Base-by-base conservation (phyloP, 2,329 filamentous ascomycete genomes). In the Epichloe hybrida region DNA sequence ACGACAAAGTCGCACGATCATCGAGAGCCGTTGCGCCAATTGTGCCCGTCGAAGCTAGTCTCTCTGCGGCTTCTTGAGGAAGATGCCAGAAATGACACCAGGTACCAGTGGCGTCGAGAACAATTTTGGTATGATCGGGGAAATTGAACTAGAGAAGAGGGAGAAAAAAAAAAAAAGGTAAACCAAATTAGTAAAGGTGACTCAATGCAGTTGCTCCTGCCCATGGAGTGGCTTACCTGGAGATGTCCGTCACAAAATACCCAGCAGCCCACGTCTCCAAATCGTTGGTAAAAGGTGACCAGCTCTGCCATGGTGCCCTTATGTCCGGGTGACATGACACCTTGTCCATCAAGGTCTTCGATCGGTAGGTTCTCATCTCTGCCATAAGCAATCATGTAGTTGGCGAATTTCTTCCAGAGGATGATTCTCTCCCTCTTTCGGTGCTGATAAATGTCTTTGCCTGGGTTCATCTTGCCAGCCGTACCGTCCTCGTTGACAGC, bases 61-160 rank as follows among this genome's bases (percentile, higher is more conserved):
- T 76, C 56, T 79, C 72, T 3, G 84, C 81, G 1, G 85, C 86
- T 52, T 84, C 79, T n/a, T 80, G 71, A 0, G 84, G 80, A 20
- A 90, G 77, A 60, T 87, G 83, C 69, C 86, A 86, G 62, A 89
- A 88, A 62, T 87, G 84, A 57, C 85, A 84, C 74, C 81, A 84
- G 1, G 76, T 80, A n/a, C 84, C 86, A 34, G 84, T 79, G 1
- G 83, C 71, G 52, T 88, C 86, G 27, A 93, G 70, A 12, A 91
- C 83, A 50, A 93, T 78, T 68, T 93, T 93, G 53, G 87, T 91
- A 64, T 93, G 87, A 58, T 93, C 87, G 2, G 87, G 86, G 65
- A 93, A 93, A 68, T 93, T 91, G 68, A 91, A 86, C 78, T 88
- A 51, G 13, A 7, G 31, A n/a, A n/a, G n/a, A n/a, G 2, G 12